Evolutionary conservation across 2,329 filamentous ascomycete genomes (phyloP).

Genomic region (Pseudovirgaria hyperparasitica): DNA sequence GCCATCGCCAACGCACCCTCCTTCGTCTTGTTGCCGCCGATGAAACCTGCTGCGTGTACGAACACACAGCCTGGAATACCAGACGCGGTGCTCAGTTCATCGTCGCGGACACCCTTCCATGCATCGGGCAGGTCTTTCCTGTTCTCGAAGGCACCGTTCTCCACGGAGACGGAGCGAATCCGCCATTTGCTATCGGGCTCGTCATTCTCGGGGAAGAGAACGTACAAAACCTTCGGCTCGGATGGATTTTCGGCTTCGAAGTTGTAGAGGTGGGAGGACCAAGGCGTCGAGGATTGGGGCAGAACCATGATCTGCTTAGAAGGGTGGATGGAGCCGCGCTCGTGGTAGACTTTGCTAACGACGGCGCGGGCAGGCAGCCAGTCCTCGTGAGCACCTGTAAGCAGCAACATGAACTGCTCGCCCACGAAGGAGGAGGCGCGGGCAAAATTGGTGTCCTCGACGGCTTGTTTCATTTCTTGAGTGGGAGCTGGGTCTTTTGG

Average conservation of each 20-base stretch:
- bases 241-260: conserved; percentile 51
- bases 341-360: conserved; percentile 63
- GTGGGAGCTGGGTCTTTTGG: conserved; percentile 21
- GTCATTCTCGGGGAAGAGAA: conserved; percentile 78
- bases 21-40: conserved; percentile 86
- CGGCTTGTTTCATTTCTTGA: conserved; percentile 40
- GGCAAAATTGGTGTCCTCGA: conserved; percentile 71
- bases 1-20: conserved; percentile 84
- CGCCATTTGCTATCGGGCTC: conserved; percentile 74
- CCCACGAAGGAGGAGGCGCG: conserved; percentile 73
- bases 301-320: conserved; percentile 74
- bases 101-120: conserved; percentile 85
- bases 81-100: conserved; percentile 61
- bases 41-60: conserved; percentile 89
- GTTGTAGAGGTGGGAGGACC: conserved; percentile 92
- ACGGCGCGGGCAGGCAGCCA: conserved; percentile 83
- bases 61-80: conserved; percentile 71
- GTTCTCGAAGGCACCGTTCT: conserved; percentile 79
- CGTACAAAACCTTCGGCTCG: conserved; percentile 60
- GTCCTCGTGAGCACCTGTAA: conserved; percentile 59
- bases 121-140: conserved; percentile 80
- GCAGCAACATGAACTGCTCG: conserved; percentile 70
- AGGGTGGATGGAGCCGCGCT: conserved; percentile 54
- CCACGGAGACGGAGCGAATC: conserved; percentile 79
- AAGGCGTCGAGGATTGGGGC: conserved; percentile 63